phyloP scores from a whole-genome alignment of 2,329 filamentous ascomycete species.

The Dichotomopilus funicola region DNA sequence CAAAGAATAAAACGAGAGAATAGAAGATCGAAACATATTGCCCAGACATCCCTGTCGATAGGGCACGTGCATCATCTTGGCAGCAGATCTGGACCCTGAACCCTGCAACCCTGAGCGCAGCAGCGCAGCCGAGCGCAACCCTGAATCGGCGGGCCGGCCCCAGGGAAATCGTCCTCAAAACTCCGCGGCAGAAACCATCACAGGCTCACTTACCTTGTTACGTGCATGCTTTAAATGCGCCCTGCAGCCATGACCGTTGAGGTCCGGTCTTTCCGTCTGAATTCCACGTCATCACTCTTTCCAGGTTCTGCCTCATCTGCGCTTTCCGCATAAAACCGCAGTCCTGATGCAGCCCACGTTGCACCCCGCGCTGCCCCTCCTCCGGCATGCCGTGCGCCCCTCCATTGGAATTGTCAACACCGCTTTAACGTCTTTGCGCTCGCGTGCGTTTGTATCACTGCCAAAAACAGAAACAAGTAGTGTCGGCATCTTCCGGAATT shows the following conservation, averaged over 20 bases:
- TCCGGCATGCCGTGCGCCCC: conserved; percentile 17
- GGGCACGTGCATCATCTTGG: too few relatives aligned
- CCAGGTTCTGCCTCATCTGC: neutral
- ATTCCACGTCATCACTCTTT: neutral
- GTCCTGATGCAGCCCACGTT: conserved; percentile 3
- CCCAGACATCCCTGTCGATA: too few relatives aligned
- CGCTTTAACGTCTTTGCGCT: neutral
- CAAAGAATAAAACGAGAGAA: too few relatives aligned
- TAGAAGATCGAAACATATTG: too few relatives aligned
- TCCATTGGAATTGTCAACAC: neutral
- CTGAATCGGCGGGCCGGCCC: neutral
- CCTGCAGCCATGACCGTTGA: conserved; percentile 9
- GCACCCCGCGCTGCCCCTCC: conserved; percentile 12
- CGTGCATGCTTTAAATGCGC: conserved; percentile 9
- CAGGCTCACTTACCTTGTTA: conserved; percentile 25
- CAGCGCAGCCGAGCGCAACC: neutral
- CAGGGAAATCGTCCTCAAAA: conserved; percentile 33
- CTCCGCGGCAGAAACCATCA: conserved; percentile 45
- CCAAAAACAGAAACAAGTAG: too few relatives aligned
- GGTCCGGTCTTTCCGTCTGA: conserved; percentile 4
- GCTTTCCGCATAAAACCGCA: neutral
- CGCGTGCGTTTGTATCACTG: conserved; percentile 5
- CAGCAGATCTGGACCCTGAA: neutral
- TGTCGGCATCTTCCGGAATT: neutral
- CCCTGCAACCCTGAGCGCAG: neutral